Base-by-base conservation (phyloP, 192 early-diverging fungal species). In the Rhizophagus sp. region DNA sequence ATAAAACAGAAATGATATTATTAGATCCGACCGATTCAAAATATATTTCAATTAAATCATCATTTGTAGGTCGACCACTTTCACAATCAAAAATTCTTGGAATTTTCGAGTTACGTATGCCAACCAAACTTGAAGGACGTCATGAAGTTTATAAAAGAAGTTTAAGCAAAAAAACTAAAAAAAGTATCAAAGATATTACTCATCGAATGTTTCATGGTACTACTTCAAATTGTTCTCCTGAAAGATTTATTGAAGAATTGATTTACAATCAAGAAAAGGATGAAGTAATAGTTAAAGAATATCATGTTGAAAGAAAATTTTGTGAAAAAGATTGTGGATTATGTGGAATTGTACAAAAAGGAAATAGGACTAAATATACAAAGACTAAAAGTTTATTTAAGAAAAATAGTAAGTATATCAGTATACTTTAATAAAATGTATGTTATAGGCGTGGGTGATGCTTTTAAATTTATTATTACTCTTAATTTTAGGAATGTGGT, bases 131-230 rank as follows among this genome's bases (percentile, higher is more conserved):
- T 24, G 19, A 49, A 25, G 7, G 19, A 73, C 8, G 7, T 30
- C 71, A 73, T 52, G 71, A 73, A 50, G 25, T 24, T 17, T 73
- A 52, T 73, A 73, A 73, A 49, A 49, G 17, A 50, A 73, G n/a
- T 24, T 13, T 73, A 49, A 24, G 41, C 1, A 73, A 73, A 73
- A 50, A 33, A 30, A 30, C 44, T 6, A 47, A 47, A 27, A 3
- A 49, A 25, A 24, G 2, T 27, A 50, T 25, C 10, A 24, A 73
- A 5, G 27, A 52, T 3, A 6, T 73, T 24, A 73, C 71, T 30
- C 71, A 73, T 27, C 0, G 10, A 27, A 50, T 73, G 47, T 73
- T 73, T 30, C 71, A 73, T 73, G 71, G 71, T 49, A 73, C 71
- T 1, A 73, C 71, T 27, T 50, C 71, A 27, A 39, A n/a, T 12